Evolutionary conservation across 1,284 basidiomycete genomes (phyloP), one percentile per base, ranked within the genome.

Genomic region (Kwoniella shivajii): DNA sequence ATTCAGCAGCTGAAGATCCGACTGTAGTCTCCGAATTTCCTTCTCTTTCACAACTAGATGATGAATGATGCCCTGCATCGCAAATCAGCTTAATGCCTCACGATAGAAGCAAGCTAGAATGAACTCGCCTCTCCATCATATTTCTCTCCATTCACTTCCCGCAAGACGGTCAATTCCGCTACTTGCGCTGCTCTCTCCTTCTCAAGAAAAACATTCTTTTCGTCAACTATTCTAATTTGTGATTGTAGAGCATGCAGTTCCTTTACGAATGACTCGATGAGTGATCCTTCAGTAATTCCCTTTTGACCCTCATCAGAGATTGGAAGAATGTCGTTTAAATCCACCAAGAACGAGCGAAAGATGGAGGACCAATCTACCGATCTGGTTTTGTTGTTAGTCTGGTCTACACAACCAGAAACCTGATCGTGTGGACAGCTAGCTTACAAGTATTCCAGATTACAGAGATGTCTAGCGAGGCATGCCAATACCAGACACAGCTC

Each of bases 11-110:
- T 22, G 29, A n/a, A 92, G 75, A 65, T 92, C 88, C 3, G 83
- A 81, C 70, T 87, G 86, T 5, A 94, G 80, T 56, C 87, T 84
- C 6, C 85, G 73, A 1, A 90, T 88, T 72, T 92, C 85, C 70
- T 89, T 91, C 78, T 94, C 91, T 73, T 92, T 92, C 68, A 86
- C 84, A 3, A 89, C 84, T 6, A 94, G 79, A 7, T 89, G 85
- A 68, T 91, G 89, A 11, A 92, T 85, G n/a, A 93, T 73, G 1
- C 88, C 88, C 62, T 86, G 57, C 27, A 6, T 16, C 14, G 20
- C 10, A 33, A 22, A 10, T 22, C 41, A 24, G 24, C 29, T 43
- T 29, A 26, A 24, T 27, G n/a, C 9, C 6, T 18, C 30, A 20
- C 16, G 16, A 3, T 26, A 43, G 33, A 18, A 49, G 20, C 27